Evolutionary conservation across 2,329 filamentous ascomycete genomes (phyloP), one percentile per base, ranked within the genome.

Genomic region (Botrytis hyacinthi): DNA sequence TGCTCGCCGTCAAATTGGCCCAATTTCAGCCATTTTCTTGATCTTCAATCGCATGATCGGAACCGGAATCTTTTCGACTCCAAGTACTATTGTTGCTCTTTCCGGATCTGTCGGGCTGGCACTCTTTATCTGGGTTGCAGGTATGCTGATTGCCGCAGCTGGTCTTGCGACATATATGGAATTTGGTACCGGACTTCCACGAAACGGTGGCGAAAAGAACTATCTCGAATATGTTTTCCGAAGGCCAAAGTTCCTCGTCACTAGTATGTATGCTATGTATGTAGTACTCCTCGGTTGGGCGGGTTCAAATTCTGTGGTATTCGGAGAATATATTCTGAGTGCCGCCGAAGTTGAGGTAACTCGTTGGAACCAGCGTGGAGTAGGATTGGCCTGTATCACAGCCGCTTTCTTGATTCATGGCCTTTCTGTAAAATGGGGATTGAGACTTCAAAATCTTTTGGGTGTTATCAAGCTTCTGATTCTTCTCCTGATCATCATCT

Each of bases 291-390:
- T 92, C 29, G 89, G 87, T 20, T 92, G 89, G 89, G 89, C 89
- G 0, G 88, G 87, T 10, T 88, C 88, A 22, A 92, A 92, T 81
- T 91, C 87, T 0, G 88, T 93, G 75, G 86, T 92, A 57, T 92
- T 93, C 76, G 90, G 90, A 74, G 89, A 92, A 79, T 92, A 92
- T 81, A 89, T 93, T 73, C 85, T 93, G 2, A 86, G 90, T 78
- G 91, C 90, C 14, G 88, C 90, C 18, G 83, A 88, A 20, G 85
- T 89, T 35, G 87, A 92, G 76, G 87, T 90, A 37, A 86, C 83
- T 67, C 84, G 89, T 35, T 92, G 90, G 90, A 91, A 92, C 80
- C 88, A 92, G 82, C 86, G 91, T 57, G 89, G 85, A 61, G 83
- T 92, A 29, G 91, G 89, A 46, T 82, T 93, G n/a, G 89, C 87